phyloP scores from a whole-genome alignment of 257 asterid genomes.

The Nicotiana sylvestris region DNA sequence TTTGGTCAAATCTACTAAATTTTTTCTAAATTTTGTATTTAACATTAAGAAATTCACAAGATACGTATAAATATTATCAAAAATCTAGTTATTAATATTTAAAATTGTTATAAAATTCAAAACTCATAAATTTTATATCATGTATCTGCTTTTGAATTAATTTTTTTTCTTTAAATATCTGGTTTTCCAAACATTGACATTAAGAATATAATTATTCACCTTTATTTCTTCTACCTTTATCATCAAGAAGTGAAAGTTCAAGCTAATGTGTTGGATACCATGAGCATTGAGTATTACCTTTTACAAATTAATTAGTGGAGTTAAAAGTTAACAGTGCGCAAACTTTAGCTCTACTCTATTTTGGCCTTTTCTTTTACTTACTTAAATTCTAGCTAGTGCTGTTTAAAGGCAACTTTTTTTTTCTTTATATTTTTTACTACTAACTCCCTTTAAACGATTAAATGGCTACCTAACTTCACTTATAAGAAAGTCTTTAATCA shows the following conservation, averaged over 20 bases:
- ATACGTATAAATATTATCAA: no score
- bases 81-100: no score
- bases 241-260: no score
- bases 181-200: no score
- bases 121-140: no score
- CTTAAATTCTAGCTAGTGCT: not conserved
- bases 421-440: not conserved
- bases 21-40: no score
- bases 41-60: no score
- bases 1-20: no score
- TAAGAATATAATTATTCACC: not conserved
- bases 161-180: no score
- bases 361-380: not conserved
- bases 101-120: no score
- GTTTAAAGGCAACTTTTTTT: not conserved
- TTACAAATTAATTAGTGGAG: not conserved
- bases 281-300: not conserved
- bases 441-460: not conserved
- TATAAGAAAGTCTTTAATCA: not conserved
- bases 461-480: not conserved
- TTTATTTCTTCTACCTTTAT: not conserved
- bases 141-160: no score
- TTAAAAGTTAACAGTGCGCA: not conserved
- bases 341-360: not conserved
- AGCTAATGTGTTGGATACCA: not conserved